Evolutionary conservation across 257 asterid species (phyloP).

Genomic region (Capsicum baccatum): DNA sequence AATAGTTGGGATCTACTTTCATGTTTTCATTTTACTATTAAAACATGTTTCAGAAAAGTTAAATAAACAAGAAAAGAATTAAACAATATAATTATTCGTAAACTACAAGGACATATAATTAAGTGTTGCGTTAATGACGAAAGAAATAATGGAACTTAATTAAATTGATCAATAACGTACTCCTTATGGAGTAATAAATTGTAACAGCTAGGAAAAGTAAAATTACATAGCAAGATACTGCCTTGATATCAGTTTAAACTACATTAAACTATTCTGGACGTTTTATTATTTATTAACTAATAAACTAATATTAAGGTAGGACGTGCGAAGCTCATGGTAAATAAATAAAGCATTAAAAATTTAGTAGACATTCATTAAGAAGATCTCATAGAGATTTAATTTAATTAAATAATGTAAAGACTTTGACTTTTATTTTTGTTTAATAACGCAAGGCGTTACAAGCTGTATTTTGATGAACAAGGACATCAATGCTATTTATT

Average conservation of each 20-base stretch:
- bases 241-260: background rate
- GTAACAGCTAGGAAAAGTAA: background rate
- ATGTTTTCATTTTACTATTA: too few relatives aligned
- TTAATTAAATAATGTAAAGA: background rate
- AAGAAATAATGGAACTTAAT: background rate
- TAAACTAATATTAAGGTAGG: background rate
- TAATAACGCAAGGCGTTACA: background rate
- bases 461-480: background rate
- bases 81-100: background rate
- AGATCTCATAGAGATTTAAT: background rate
- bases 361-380: background rate
- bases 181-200: background rate
- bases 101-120: background rate
- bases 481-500: background rate
- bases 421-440: slow-evolving; percentile 6
- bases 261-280: too few relatives aligned
- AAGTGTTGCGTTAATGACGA: background rate
- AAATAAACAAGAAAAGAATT: background rate
- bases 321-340: background rate
- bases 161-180: background rate
- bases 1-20: too few relatives aligned
- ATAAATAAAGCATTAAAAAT: background rate
- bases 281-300: too few relatives aligned
- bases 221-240: background rate
- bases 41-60: background rate